Conservation (phyloP, 1,284 basidiomycete species). For the Moesziomyces aphidis region DNA sequence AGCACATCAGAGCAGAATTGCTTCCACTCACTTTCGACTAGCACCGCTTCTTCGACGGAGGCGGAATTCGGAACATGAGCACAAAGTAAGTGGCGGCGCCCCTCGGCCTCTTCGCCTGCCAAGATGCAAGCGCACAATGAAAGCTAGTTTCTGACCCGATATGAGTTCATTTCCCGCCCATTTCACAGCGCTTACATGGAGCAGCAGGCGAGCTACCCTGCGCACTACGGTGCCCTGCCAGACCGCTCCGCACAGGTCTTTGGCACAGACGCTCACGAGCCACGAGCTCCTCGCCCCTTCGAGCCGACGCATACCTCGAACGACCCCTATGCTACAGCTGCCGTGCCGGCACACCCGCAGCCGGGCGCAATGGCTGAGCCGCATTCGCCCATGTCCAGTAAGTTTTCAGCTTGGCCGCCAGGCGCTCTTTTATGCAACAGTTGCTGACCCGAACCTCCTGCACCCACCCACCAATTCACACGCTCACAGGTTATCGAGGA, state of each 20-base stretch:
- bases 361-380: slow-evolving; percentile 24
- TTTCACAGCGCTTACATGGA: slow-evolving; percentile 45
- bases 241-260: slow-evolving; percentile 43
- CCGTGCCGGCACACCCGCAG: slow-evolving; percentile 30
- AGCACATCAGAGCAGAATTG: slow-evolving; percentile 2
- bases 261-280: slow-evolving; percentile 36
- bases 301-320: slow-evolving; percentile 28
- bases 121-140: not conserved
- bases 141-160: slow-evolving; percentile 2
- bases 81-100: slow-evolving; percentile 33
- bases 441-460: too few species aligned
- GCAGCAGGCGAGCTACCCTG: slow-evolving; percentile 27
- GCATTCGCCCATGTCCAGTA: slow-evolving; percentile 48
- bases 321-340: slow-evolving; percentile 30
- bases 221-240: slow-evolving; percentile 37
- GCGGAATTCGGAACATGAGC: slow-evolving; percentile 18
- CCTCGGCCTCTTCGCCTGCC: too few species aligned
- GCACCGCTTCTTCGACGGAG: not conserved
- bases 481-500: slow-evolving; percentile 35
- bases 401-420: slow-evolving; percentile 1
- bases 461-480: too few species aligned
- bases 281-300: slow-evolving; percentile 44
- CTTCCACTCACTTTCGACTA: not conserved
- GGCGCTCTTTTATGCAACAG: too few species aligned
- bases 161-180: not conserved